A percentile compares a stretch with the other conserved stretches of the same genome.
These are phyloP conservation scores for Rhodotorula toruloides DNA, from an alignment of 768 basidiomycete species.

Conservation along the genomic window DNA sequence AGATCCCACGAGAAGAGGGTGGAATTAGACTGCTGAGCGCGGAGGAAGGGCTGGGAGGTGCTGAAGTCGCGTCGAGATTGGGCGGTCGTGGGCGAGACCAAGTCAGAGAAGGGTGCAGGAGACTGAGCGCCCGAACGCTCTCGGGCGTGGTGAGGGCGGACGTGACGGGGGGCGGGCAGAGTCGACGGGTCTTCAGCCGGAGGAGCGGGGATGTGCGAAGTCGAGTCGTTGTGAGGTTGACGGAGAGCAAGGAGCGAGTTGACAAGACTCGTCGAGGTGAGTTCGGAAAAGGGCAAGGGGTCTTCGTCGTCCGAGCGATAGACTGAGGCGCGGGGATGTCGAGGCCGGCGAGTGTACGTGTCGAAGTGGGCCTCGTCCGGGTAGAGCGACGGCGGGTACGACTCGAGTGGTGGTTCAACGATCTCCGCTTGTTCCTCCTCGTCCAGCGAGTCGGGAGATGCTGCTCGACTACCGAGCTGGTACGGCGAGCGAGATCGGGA, in stretches of 20 bases:
- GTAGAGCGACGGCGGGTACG: not conserved
- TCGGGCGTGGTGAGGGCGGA: not conserved
- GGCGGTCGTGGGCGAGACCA: not conserved
- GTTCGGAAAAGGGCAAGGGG: not conserved
- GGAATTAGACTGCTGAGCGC: not conserved
- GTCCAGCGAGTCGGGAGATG: too few relatives aligned
- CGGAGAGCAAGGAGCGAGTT: not conserved
- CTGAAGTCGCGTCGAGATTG: too few relatives aligned
- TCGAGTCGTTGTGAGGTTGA: not conserved
- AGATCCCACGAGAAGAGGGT: slow-evolving; percentile 18
- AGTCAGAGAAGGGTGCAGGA: not conserved
- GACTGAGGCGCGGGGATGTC: not conserved
- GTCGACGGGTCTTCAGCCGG: not conserved
- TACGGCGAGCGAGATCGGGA: not conserved
- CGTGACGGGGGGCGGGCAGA: not conserved
- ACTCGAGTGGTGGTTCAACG: not conserved
- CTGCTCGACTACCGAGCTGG: not conserved
- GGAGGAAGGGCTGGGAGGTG: not conserved
- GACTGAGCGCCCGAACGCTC: not conserved
- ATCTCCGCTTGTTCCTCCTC: not conserved
- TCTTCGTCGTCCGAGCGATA: not conserved
- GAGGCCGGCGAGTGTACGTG: slow-evolving; percentile 7
- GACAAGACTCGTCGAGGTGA: not conserved
- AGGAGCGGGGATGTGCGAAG: not conserved
- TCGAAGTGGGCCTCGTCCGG: slow-evolving; percentile 11